phyloP scores from a whole-genome alignment of 768 basidiomycete species.

The Cubamyces lactineus region DNA sequence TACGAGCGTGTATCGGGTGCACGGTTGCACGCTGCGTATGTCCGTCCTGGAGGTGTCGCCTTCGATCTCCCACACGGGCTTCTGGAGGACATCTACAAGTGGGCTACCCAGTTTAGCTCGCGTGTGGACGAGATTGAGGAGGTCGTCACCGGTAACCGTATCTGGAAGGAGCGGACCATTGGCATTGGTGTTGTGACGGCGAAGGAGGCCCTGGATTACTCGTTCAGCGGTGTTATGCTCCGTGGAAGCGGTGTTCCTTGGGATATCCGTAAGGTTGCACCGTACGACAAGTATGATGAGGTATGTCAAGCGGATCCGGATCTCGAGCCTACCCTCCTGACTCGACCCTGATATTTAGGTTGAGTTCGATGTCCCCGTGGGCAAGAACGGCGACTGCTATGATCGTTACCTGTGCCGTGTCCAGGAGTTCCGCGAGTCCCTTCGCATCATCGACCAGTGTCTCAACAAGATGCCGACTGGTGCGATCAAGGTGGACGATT shows the following conservation, averaged over 20 bases:
- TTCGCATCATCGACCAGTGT: constrained; percentile 90
- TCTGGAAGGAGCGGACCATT: constrained; percentile 96
- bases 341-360: constrained; percentile 51
- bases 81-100: constrained; percentile 97
- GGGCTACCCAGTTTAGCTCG: constrained; percentile 92
- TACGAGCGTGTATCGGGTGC: constrained; percentile 99
- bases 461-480: constrained; percentile 97
- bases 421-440: constrained; percentile 95
- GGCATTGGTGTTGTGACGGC: constrained; percentile 91
- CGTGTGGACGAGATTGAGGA: constrained; percentile 98
- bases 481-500: constrained; percentile 92
- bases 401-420: constrained; percentile 97
- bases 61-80: constrained; percentile 98
- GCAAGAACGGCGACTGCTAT: constrained; percentile 96
- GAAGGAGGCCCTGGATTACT: constrained; percentile 88
- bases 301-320: constrained; percentile 40
- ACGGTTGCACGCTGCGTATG: constrained; percentile 96
- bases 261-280: constrained; percentile 90
- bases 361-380: constrained; percentile 97
- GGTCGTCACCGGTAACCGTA: constrained; percentile 95
- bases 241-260: constrained; percentile 92
- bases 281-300: constrained; percentile 97
- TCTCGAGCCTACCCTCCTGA: neutral
- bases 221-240: constrained; percentile 97
- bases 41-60: constrained; percentile 96